Evolutionary conservation across 2,329 filamentous ascomycete species (phyloP).

Genomic region (Hypocrella siamensis): DNA sequence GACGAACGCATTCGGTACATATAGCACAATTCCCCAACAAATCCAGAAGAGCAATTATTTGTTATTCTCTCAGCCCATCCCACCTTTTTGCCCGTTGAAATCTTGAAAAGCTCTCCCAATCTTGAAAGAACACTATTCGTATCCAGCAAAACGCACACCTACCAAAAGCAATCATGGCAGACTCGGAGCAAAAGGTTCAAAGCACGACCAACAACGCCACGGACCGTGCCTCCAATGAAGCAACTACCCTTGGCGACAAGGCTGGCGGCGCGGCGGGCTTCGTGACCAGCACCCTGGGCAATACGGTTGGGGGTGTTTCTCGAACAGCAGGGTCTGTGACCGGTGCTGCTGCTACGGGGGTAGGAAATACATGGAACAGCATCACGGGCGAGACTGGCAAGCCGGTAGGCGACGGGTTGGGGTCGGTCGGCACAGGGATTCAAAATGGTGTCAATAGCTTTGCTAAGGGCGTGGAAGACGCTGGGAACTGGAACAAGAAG

Average conservation of each 20-base stretch:
- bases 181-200: conserved; percentile 1
- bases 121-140: too few relatives aligned
- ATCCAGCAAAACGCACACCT: conserved; percentile 1
- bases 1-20: too few relatives aligned
- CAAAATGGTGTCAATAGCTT: conserved; percentile 32
- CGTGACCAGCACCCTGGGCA: conserved; percentile 23
- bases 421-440: conserved; percentile 35
- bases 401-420: conserved; percentile 38
- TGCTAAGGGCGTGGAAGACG: conserved; percentile 39
- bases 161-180: conserved; percentile 4
- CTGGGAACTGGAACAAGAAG: conserved; percentile 38
- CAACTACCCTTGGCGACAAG: conserved; percentile 12
- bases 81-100: background rate
- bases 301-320: conserved; percentile 22
- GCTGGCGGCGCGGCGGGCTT: conserved; percentile 20
- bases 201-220: conserved; percentile 3
- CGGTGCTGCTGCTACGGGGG: conserved; percentile 37
- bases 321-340: conserved; percentile 24
- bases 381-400: conserved; percentile 37
- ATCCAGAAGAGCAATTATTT: too few relatives aligned
- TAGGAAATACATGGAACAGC: conserved; percentile 38
- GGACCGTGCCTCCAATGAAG: conserved; percentile 6
- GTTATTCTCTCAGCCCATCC: background rate
- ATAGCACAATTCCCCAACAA: too few relatives aligned
- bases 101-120: background rate